These are phyloP conservation scores for Comarum palustre DNA, from an alignment of 306 rosid species.

Conservation along the genomic window DNA sequence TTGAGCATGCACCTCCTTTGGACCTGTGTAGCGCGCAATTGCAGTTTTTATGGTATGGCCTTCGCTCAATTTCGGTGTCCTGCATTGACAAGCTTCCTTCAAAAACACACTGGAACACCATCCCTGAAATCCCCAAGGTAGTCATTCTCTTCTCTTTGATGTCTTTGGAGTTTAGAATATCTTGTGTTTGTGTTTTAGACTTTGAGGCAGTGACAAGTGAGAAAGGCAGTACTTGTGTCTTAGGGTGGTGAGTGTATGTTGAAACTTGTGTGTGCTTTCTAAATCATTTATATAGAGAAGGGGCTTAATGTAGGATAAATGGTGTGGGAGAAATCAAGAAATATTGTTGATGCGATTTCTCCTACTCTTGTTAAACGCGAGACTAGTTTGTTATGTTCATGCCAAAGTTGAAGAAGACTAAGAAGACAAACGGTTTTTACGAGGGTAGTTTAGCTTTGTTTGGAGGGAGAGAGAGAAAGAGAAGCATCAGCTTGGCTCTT, in stretches of 20 bases:
- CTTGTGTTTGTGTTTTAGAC: not conserved
- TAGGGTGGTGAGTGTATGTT: not conserved
- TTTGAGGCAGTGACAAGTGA: too few relatives aligned
- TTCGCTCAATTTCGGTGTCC: conserved; percentile 47
- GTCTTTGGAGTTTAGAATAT: not conserved
- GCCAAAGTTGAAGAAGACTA: not conserved
- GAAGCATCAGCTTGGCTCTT: not conserved
- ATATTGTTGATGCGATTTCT: not conserved
- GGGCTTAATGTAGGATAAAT: not conserved
- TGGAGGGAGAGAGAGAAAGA: too few relatives aligned
- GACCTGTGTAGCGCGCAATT: conserved; percentile 26
- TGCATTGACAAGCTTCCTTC: conserved; percentile 53
- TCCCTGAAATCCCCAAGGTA: conserved; percentile 38
- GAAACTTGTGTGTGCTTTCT: conserved; percentile 12
- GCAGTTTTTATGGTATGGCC: conserved; percentile 62
- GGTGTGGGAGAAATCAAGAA: conserved; percentile 8
- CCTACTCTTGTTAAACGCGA: conserved; percentile 8
- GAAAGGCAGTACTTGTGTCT: not conserved
- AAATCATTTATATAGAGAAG: conserved; percentile 11
- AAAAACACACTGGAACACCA: conserved; percentile 43
- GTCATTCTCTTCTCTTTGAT: conserved; percentile 19
- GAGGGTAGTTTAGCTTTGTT: not conserved
- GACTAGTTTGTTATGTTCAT: not conserved
- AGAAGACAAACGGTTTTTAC: not conserved
- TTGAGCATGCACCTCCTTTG: not conserved